Conservation (phyloP, 2,329 filamentous ascomycete species). For the Fusarium lateritium region DNA sequence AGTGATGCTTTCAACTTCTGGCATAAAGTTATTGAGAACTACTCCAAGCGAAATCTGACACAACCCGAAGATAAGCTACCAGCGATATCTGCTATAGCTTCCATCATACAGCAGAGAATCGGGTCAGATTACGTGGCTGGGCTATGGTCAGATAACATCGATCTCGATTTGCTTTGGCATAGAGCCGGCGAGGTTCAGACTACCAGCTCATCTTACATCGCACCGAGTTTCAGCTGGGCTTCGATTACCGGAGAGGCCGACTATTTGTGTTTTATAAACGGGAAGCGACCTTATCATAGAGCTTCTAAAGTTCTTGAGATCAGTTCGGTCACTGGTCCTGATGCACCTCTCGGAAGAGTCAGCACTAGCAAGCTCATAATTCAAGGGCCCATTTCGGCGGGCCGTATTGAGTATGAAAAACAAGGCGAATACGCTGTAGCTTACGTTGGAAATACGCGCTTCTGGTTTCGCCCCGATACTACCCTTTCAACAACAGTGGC, state of each 20-base stretch:
- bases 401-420: constrained; percentile 3
- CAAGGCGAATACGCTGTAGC: constrained; percentile 13
- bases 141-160: constrained; percentile 49
- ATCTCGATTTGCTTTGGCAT: constrained; percentile 45
- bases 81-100: constrained; percentile 51
- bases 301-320: constrained; percentile 24
- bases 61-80: constrained; percentile 47
- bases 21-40: constrained; percentile 50
- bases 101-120: constrained; percentile 38
- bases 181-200: constrained; percentile 5
- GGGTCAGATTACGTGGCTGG: constrained; percentile 49
- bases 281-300: constrained; percentile 31
- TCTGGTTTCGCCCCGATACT: constrained; percentile 27
- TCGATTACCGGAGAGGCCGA: constrained; percentile 45
- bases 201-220: constrained; percentile 23
- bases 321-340: constrained; percentile 9
- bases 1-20: constrained; percentile 47
- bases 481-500: constrained; percentile 14
- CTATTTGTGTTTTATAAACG: constrained; percentile 46
- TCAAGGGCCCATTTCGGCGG: constrained; percentile 21
- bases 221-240: constrained; percentile 48
- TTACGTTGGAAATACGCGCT: neutral
- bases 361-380: constrained; percentile 20
- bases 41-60: constrained; percentile 45
- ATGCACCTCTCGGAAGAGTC: constrained; percentile 36